These are phyloP conservation scores for Aspergillus hiratsukae DNA, from an alignment of 2,329 filamentous ascomycete species.

Conservation along the genomic window DNA sequence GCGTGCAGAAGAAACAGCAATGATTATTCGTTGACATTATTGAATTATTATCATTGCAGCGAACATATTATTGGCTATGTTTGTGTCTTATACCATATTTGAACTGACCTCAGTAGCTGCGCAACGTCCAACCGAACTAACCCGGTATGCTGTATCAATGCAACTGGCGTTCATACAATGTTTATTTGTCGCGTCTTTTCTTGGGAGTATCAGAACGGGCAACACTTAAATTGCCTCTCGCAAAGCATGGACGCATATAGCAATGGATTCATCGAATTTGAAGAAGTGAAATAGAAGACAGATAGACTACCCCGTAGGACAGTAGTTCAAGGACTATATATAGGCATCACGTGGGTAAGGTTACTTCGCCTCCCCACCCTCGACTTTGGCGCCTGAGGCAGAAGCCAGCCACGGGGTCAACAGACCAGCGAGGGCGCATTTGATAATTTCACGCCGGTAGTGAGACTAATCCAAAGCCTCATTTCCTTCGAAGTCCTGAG, in stretches of 20 bases:
- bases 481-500: not conserved
- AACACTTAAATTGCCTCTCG: not conserved
- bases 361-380: not conserved
- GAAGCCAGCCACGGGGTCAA: not conserved
- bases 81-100: slow-evolving; percentile 1
- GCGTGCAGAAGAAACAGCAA: slow-evolving; percentile 77
- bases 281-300: not conserved
- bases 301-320: no score
- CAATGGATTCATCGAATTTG: not conserved
- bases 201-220: not conserved
- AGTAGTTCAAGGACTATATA: not conserved
- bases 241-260: not conserved
- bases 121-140: not conserved
- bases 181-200: not conserved
- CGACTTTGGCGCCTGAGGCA: slow-evolving; percentile 5
- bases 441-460: not conserved
- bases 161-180: not conserved
- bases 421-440: not conserved
- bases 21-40: slow-evolving; percentile 21
- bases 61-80: not conserved
- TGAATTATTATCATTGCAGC: slow-evolving; percentile 1
- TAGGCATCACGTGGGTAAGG: slow-evolving; percentile 4
- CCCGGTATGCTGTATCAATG: not conserved
- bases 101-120: not conserved
- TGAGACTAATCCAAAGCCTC: not conserved